A percentile compares a stretch with the other conserved stretches of the same genome.
These are phyloP conservation scores for Acanthochlamys bracteata DNA, from an alignment of 106 monocot genomes.

Conservation along the genomic window DNA sequence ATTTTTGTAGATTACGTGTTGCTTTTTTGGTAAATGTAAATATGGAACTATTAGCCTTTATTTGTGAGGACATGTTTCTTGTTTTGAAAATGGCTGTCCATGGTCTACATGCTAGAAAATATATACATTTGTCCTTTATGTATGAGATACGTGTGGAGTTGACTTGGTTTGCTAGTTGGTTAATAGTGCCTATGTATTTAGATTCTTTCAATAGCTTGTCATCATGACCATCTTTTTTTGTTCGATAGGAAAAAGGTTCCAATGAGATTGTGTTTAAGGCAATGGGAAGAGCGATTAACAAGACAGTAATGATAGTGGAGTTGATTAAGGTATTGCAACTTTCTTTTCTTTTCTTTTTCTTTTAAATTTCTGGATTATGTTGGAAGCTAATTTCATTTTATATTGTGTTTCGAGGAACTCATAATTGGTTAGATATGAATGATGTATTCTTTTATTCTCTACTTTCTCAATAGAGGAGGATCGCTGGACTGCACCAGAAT, in stretches of 20 bases:
- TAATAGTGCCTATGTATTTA: neutral
- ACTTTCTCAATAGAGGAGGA: slow-evolving; percentile 41
- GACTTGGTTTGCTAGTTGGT: neutral
- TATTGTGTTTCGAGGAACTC: neutral
- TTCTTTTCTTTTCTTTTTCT: neutral
- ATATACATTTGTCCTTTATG: no score
- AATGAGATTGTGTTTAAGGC: slow-evolving; percentile 82
- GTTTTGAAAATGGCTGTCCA: no score
- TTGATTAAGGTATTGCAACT: slow-evolving; percentile 51
- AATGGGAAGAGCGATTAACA: slow-evolving; percentile 93
- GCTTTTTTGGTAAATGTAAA: no score
- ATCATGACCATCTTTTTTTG: neutral
- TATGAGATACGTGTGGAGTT: no score
- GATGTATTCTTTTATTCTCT: neutral
- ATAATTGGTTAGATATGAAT: neutral
- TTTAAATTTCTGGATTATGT: neutral
- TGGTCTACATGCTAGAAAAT: no score
- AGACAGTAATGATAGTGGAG: slow-evolving; percentile 82
- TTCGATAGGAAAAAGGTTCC: slow-evolving; percentile 58
- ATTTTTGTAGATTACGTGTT: no score
- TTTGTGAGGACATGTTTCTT: no score
- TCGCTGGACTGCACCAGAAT: slow-evolving; percentile 70
- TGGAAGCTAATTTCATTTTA: neutral
- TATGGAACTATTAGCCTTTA: no score
- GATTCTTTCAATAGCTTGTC: no score